phyloP scores from a whole-genome alignment of 1,284 basidiomycete species.

The Irpex sp. region DNA sequence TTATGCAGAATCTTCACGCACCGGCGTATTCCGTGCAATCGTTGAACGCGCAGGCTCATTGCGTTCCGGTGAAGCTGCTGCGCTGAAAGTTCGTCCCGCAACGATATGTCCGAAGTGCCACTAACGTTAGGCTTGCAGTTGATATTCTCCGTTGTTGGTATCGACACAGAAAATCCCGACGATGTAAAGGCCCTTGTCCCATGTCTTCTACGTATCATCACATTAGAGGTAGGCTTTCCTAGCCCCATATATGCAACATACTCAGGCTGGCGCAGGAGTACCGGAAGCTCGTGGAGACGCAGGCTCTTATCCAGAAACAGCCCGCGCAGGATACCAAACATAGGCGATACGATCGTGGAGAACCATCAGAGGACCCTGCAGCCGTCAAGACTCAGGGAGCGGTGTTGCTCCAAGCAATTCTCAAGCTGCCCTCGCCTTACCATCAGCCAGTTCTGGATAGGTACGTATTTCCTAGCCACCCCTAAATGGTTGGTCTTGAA shows the following conservation, averaged over 20 bases:
- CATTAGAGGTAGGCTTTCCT: constrained; percentile 41
- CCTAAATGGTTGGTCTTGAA: neutral
- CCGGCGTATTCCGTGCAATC: constrained; percentile 67
- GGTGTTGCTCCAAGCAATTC: constrained; percentile 77
- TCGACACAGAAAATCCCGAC: constrained; percentile 24
- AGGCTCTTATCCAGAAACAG: constrained; percentile 15
- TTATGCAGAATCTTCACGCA: constrained; percentile 47
- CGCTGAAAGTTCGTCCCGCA: constrained; percentile 42
- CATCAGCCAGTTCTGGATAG: constrained; percentile 67
- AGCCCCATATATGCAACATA: neutral
- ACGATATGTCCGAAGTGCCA: neutral
- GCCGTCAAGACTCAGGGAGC: constrained; percentile 84
- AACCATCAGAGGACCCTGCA: constrained; percentile 29
- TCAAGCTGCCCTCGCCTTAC: constrained; percentile 63
- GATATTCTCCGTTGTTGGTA: neutral
- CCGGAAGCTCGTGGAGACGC: constrained; percentile 16
- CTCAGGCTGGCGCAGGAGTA: constrained; percentile 33
- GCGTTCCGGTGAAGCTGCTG: constrained; percentile 35
- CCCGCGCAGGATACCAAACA: constrained; percentile 18
- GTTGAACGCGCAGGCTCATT: constrained; percentile 63
- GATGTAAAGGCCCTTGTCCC: constrained; percentile 36
- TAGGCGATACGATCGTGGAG: neutral
- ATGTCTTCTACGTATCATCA: constrained; percentile 46
- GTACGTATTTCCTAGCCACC: constrained; percentile 33
- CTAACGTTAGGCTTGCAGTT: neutral